These are phyloP conservation scores for Cladosporium sp. DNA, from an alignment of 2,329 filamentous ascomycete genomes.

Conservation along the genomic window DNA sequence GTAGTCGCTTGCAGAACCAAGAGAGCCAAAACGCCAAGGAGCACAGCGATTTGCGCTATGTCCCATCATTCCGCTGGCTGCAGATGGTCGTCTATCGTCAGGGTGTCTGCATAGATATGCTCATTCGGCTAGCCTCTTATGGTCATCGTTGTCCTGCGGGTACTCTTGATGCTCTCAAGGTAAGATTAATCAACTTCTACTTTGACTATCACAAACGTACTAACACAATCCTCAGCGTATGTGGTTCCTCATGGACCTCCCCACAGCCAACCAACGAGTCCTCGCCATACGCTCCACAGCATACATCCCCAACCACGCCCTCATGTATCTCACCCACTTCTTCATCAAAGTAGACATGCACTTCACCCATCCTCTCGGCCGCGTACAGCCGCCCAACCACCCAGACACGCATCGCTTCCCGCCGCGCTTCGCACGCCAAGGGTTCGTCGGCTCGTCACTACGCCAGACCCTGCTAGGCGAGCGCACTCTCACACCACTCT, in stretches of 20 bases:
- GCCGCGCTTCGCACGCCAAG: conserved; percentile 40
- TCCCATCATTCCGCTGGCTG: conserved; percentile 68
- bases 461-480: conserved; percentile 53
- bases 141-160: conserved; percentile 50
- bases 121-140: conserved; percentile 59
- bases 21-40: conserved; percentile 8
- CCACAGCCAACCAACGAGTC: conserved; percentile 57
- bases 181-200: neutral
- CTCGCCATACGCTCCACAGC: conserved; percentile 53
- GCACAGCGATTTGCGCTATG: conserved; percentile 44
- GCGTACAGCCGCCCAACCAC: conserved; percentile 21
- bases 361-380: conserved; percentile 61
- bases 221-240: conserved; percentile 56
- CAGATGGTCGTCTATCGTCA: conserved; percentile 64
- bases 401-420: conserved; percentile 17
- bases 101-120: conserved; percentile 59
- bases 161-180: conserved; percentile 29
- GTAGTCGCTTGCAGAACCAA: conserved; percentile 22
- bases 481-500: conserved; percentile 44
- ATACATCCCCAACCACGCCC: conserved; percentile 60
- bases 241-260: conserved; percentile 72
- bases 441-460: conserved; percentile 49
- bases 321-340: conserved; percentile 65
- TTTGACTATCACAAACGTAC: conserved; percentile 31
- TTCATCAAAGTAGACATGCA: conserved; percentile 71